These are phyloP conservation scores for Citrus sinensis DNA, from an alignment of 345 rosid genomes.

Conservation along the genomic window DVS_A1.0 CM039166.1:18219001-18219500, in stretches of 20 bases:
- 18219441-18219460: background rate
- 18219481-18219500: background rate
- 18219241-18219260: too few species aligned
- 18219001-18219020: background rate
- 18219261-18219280: background rate
- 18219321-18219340: background rate
- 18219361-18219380: background rate
- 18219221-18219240: too few species aligned
- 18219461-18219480: background rate
- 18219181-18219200: too few species aligned
- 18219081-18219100: background rate
- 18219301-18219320: background rate
- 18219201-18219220: too few species aligned
- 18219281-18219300: background rate
- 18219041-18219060: background rate
- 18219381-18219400: background rate
- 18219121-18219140: background rate
- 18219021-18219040: background rate
- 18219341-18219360: background rate
- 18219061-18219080: background rate
- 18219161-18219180: too few species aligned
- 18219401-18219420: background rate
- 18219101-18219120: background rate
- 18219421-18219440: constrained; percentile 1
- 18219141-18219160: too few species aligned